Evolutionary conservation across 2,329 filamentous ascomycete genomes (phyloP), one percentile per base, ranked within the genome.

Genomic region (Fusarium brachygibbosum): DNA sequence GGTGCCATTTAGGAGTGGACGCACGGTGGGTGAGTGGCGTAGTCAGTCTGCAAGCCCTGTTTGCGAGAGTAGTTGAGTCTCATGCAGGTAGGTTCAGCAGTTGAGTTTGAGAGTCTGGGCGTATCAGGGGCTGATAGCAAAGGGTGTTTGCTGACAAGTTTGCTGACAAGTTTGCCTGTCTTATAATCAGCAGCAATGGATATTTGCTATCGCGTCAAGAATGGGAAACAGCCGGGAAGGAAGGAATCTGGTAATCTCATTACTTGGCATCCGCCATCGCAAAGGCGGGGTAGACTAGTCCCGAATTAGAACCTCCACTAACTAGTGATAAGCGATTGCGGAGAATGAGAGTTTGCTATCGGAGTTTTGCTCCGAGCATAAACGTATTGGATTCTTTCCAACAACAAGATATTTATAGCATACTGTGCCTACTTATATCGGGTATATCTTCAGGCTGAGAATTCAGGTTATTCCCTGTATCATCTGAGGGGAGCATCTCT

Each of bases 281-380:
- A 51, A 58, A 50, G 44, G 62, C 53, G 62, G 62, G 62, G 61
- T 61, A 38, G 3, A 19, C 60, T 65, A 65, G 31, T 28, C 60
- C 35, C 0, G 3, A 12, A 14, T 23, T 1, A 53, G 53, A 55
- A 19, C 2, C 35, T 35, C 13, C 4, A 38, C 29, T 17, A 9
- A 31, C 4, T n/a, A 4, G 2, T 29, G 62, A 54, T 60, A 42
- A 34, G 37, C 23, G 37, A 49, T 37, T 17, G 12, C 58, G 42
- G 48, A 60, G 35, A 49, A 5, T 6, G 23, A 2, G 23, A 3
- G 12, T 17, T 9, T 32, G 5, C 19, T 16, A 32, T 6, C 28
- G 8, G 35, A 38, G 35, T 19, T 25, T 25, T 25, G 23, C 23
- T 25, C 23, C 23, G 23, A 25, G 6, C 23, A 25, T 25, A 25